These are phyloP conservation scores for Myxozyma sirexii DNA, from an alignment of 805 yeast species.

Conservation along the genomic window DNA sequence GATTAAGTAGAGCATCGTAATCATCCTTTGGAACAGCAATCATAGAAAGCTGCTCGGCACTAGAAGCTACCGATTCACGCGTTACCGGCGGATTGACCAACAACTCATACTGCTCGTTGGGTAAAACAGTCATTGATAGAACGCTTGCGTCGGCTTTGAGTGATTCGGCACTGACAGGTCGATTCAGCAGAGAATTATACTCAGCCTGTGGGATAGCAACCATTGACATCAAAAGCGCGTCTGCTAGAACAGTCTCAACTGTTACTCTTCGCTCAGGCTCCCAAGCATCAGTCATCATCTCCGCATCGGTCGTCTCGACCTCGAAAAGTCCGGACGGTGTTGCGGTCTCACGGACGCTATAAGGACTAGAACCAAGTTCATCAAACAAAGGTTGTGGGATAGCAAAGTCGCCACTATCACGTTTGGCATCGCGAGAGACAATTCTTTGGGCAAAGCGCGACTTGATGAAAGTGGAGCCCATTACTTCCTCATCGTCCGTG, in stretches of 20 bases:
- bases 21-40: conserved; percentile 37
- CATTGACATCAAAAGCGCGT: conserved; percentile 24
- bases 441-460: background rate
- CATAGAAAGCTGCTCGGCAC: conserved; percentile 22
- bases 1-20: conserved; percentile 13
- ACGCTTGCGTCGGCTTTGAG: background rate
- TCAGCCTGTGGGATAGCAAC: conserved; percentile 36
- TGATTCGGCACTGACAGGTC: background rate
- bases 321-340: conserved; percentile 14
- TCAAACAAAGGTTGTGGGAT: conserved; percentile 29
- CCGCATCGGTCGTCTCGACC: conserved; percentile 2
- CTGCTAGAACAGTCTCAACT: conserved; percentile 20
- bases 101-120: conserved; percentile 22
- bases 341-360: background rate
- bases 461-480: conserved; percentile 22
- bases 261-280: conserved; percentile 12
- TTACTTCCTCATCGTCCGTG: conserved; percentile 29
- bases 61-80: conserved; percentile 18
- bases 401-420: conserved; percentile 29
- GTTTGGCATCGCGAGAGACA: conserved; percentile 5
- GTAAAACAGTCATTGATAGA: conserved; percentile 17
- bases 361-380: conserved; percentile 29
- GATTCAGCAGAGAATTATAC: conserved; percentile 24
- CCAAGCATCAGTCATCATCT: conserved; percentile 26
- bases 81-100: conserved; percentile 4